Conservation (phyloP, 1,139 yeast species). For the Saccharomyces hybrid region DNA sequence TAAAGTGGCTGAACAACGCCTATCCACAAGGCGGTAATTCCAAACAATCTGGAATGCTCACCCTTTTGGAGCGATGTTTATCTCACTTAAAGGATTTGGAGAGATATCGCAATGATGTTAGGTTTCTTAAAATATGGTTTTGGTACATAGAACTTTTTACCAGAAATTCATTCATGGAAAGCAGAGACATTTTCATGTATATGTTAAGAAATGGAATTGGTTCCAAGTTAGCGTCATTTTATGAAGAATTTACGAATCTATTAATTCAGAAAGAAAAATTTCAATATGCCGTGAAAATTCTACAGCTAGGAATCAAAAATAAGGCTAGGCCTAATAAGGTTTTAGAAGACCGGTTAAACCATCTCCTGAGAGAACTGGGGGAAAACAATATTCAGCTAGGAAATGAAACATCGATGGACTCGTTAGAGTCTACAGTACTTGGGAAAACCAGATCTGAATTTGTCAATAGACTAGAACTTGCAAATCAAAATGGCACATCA, state of each 20-base stretch:
- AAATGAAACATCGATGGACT: not conserved
- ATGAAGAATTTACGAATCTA: conserved; percentile 65
- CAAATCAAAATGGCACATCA: not conserved
- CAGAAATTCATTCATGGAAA: conserved; percentile 7
- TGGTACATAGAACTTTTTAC: conserved; percentile 12
- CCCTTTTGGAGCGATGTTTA: not conserved
- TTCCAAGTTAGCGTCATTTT: conserved; percentile 52
- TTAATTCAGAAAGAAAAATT: conserved; percentile 47
- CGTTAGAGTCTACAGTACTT: not conserved
- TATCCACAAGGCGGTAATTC: conserved; percentile 65
- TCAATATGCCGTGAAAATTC: conserved; percentile 56
- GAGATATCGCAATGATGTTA: conserved; percentile 49
- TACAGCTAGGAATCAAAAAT: conserved; percentile 49
- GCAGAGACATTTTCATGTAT: conserved; percentile 56
- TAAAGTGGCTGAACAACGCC: conserved; percentile 56
- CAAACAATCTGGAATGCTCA: conserved; percentile 59
- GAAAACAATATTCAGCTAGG: not conserved
- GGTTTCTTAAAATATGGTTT: conserved; percentile 72
- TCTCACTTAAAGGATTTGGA: not conserved
- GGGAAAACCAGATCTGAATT: not conserved
- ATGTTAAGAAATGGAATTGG: conserved; percentile 72
- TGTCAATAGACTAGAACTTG: not conserved
- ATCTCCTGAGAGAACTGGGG: not conserved
- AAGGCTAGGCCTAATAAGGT: conserved; percentile 60
- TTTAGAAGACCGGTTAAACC: conserved; percentile 36